Conservation (phyloP, 2,329 filamentous ascomycete species). For the Epichloe glyceriae region DNA sequence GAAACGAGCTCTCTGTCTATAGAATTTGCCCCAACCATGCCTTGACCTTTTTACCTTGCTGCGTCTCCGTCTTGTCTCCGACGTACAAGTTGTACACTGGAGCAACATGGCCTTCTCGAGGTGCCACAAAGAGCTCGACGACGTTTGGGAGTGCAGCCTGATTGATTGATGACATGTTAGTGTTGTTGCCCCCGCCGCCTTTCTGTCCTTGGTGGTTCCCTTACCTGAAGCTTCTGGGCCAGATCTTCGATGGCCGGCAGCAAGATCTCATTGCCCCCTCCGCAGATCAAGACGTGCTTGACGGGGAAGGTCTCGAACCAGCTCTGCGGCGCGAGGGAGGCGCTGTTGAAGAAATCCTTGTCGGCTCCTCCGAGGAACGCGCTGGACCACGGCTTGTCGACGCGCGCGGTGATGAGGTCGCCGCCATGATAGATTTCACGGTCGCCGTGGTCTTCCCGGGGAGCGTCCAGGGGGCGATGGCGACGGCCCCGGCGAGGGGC, state of each 20-base stretch:
- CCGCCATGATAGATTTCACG: slow-evolving; percentile 8
- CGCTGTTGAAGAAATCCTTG: slow-evolving; percentile 11
- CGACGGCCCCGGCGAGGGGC: slow-evolving; percentile 8
- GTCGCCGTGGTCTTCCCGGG: slow-evolving; percentile 6
- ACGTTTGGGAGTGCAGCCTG: slow-evolving; percentile 9
- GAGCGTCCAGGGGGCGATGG: slow-evolving; percentile 11
- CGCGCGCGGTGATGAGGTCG: slow-evolving; percentile 9
- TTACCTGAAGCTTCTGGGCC: slow-evolving; percentile 10
- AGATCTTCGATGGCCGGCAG: slow-evolving; percentile 10
- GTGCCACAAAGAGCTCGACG: slow-evolving; percentile 10
- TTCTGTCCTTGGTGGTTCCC: neutral
- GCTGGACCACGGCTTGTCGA: slow-evolving; percentile 6
- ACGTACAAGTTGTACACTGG: slow-evolving; percentile 12
- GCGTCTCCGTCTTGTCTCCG: slow-evolving; percentile 10
- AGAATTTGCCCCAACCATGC: slow-evolving; percentile 9
- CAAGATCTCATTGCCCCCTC: slow-evolving; percentile 10
- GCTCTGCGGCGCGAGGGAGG: slow-evolving; percentile 8
- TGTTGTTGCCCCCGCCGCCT: too few species aligned
- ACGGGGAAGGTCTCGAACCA: slow-evolving; percentile 12
- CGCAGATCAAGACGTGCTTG: slow-evolving; percentile 9
- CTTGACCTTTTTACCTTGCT: slow-evolving; percentile 12
- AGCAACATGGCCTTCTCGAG: slow-evolving; percentile 11
- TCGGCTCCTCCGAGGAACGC: slow-evolving; percentile 7
- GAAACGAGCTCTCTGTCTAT: neutral
- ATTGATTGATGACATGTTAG: neutral